Evolutionary conservation across 495 filamentous ascomycete species (phyloP).

Genomic region (Aspergillus carlsbadensis): DNA sequence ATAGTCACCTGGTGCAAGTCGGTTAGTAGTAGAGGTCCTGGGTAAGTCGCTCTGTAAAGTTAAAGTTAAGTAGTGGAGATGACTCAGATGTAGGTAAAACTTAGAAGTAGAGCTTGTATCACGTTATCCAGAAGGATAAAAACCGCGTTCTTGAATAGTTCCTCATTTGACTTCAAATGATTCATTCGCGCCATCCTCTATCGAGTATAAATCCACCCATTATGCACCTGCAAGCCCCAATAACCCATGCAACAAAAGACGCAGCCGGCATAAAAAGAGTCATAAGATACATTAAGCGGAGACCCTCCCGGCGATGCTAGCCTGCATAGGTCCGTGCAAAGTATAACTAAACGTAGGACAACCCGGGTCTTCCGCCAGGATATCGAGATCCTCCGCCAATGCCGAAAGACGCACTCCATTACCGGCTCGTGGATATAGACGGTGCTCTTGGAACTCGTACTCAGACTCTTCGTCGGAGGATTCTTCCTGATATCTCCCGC

Average conservation of each 20-base stretch:
- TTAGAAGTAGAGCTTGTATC: no score
- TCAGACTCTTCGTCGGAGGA: slow-evolving; percentile 32
- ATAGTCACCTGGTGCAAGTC: no score
- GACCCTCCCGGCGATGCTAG: slow-evolving; percentile 5
- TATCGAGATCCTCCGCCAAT: slow-evolving; percentile 37
- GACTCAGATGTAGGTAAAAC: no score
- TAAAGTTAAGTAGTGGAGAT: no score
- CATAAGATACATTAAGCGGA: slow-evolving; percentile 4
- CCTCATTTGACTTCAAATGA: no score
- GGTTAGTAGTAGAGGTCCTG: no score
- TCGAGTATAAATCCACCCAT: background rate
- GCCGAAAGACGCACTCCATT: slow-evolving; percentile 43
- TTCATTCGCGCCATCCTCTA: no score
- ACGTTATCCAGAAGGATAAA: no score
- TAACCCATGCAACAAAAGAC: background rate
- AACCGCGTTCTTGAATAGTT: no score
- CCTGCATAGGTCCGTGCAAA: slow-evolving; percentile 26
- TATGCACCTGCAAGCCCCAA: background rate
- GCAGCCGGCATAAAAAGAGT: background rate
- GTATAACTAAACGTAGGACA: slow-evolving; percentile 47
- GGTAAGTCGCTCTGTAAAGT: no score
- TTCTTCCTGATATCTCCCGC: slow-evolving; percentile 13
- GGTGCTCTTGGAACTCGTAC: slow-evolving; percentile 46
- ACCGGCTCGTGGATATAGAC: slow-evolving; percentile 66
- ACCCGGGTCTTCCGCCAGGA: slow-evolving; percentile 42